A percentile compares a stretch with the other conserved stretches of the same genome.
These are phyloP conservation scores for Heliamphora exappendiculata DNA, from an alignment of 148 eudicot genomes.

Conservation along the genomic window DNA sequence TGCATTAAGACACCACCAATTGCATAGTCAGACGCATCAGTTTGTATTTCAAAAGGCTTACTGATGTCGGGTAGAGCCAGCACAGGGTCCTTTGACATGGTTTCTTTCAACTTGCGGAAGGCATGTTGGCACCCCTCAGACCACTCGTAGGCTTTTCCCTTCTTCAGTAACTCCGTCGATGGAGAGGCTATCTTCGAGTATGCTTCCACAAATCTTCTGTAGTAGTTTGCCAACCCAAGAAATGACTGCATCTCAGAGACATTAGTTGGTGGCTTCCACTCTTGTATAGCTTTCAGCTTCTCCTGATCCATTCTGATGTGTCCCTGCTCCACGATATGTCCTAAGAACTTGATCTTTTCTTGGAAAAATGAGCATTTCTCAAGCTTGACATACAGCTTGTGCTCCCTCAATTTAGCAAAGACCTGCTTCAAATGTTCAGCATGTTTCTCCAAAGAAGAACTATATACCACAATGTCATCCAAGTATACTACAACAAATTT, in stretches of 20 bases:
- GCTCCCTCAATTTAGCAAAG: background rate
- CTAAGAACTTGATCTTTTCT: background rate
- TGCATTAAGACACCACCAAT: too few relatives aligned
- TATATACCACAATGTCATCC: background rate
- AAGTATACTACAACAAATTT: too few relatives aligned
- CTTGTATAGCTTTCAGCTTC: background rate
- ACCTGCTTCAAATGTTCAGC: too few relatives aligned
- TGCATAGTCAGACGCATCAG: too few relatives aligned
- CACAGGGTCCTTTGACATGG: background rate
- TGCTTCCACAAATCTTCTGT: too few relatives aligned
- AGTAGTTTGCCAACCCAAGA: too few relatives aligned
- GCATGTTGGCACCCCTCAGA: background rate
- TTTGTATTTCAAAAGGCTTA: too few relatives aligned
- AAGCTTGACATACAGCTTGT: background rate
- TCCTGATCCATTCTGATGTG: background rate
- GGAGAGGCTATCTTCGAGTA: background rate
- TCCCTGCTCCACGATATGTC: background rate
- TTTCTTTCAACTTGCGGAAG: background rate
- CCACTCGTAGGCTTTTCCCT: background rate
- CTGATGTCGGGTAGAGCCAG: background rate
- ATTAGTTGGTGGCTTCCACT: too few relatives aligned
- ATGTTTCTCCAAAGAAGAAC: background rate
- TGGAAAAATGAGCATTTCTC: background rate
- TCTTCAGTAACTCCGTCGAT: slow-evolving; percentile 6
- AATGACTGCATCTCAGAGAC: too few relatives aligned